Evolutionary conservation across 129 eudicot species (phyloP).

Genomic region (Helianthus annuus): DNA sequence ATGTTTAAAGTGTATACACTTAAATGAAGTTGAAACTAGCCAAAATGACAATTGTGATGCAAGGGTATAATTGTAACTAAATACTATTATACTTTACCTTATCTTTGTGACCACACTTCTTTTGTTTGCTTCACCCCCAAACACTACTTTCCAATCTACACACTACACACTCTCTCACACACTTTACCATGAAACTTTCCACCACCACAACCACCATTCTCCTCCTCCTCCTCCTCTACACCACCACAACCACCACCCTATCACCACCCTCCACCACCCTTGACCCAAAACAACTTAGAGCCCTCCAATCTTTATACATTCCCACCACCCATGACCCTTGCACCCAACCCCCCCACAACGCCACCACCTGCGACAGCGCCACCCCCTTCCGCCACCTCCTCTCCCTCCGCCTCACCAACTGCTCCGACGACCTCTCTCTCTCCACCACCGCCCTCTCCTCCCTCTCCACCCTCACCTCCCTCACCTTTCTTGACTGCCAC

Average conservation of each 20-base stretch:
- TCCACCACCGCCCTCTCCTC: constrained; percentile 68
- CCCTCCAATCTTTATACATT: constrained; percentile 75
- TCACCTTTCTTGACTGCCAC: constrained; percentile 69
- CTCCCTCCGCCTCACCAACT: constrained; percentile 75
- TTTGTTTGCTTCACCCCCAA: background rate
- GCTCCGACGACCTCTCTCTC: constrained; percentile 60
- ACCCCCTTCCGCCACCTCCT: constrained; percentile 77
- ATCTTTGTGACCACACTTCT: background rate
- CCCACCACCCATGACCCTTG: constrained; percentile 77
- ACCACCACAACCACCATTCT: constrained; percentile 27
- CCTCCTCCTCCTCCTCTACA: constrained; percentile 27
- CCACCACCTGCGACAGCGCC: constrained; percentile 56
- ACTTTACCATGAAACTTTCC: constrained; percentile 22
- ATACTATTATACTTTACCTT: background rate
- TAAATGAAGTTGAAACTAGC: background rate
- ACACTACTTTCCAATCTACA: background rate
- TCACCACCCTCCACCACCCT: constrained; percentile 47
- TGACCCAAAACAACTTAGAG: constrained; percentile 74
- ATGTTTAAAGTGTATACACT: background rate
- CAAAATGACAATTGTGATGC: background rate
- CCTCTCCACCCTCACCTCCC: constrained; percentile 68
- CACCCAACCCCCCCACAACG: constrained; percentile 39
- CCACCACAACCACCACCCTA: constrained; percentile 26
- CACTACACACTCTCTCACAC: background rate
- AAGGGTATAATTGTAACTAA: background rate